phyloP scores from a whole-genome alignment of 2,329 filamentous ascomycete species.

The Epichloe hybrida region DNA sequence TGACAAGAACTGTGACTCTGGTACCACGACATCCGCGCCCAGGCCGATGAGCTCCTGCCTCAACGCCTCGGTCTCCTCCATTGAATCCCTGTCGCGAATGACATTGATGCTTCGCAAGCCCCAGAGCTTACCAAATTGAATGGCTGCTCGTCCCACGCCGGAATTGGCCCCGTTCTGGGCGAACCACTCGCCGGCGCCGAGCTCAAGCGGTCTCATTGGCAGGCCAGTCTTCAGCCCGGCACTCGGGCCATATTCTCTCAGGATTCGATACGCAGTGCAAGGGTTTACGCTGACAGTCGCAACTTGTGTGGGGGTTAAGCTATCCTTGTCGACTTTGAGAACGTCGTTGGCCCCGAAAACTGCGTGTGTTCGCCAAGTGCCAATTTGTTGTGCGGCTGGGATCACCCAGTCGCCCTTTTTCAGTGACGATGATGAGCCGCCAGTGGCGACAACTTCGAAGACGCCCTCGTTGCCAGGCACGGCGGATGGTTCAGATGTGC shows the following conservation, averaged over 20 bases:
- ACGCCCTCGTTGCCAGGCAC: slow-evolving; percentile 86
- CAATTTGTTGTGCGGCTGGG: slow-evolving; percentile 68
- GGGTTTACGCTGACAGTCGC: slow-evolving; percentile 89
- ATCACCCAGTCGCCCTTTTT: slow-evolving; percentile 85
- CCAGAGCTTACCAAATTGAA: slow-evolving; percentile 78
- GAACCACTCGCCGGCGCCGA: slow-evolving; percentile 65
- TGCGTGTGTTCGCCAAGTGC: slow-evolving; percentile 90
- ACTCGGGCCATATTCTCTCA: slow-evolving; percentile 57
- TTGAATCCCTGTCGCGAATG: slow-evolving; percentile 56
- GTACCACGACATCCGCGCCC: slow-evolving; percentile 44
- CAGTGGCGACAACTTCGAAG: slow-evolving; percentile 69
- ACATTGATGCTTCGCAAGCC: slow-evolving; percentile 85
- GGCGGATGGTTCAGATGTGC: slow-evolving; percentile 62
- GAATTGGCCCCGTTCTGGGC: slow-evolving; percentile 95
- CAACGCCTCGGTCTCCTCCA: slow-evolving; percentile 48
- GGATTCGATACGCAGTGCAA: slow-evolving; percentile 86
- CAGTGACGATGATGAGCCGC: slow-evolving; percentile 41
- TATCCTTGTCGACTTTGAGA: slow-evolving; percentile 56
- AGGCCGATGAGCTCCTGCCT: slow-evolving; percentile 38
- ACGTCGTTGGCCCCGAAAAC: slow-evolving; percentile 45
- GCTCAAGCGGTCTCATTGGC: slow-evolving; percentile 30
- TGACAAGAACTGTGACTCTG: slow-evolving; percentile 39
- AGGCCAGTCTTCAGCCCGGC: slow-evolving; percentile 31
- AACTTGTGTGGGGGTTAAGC: slow-evolving; percentile 62
- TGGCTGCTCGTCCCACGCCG: slow-evolving; percentile 80